phyloP scores from a whole-genome alignment of 768 basidiomycete species.

The Lepiota venenata region DNA sequence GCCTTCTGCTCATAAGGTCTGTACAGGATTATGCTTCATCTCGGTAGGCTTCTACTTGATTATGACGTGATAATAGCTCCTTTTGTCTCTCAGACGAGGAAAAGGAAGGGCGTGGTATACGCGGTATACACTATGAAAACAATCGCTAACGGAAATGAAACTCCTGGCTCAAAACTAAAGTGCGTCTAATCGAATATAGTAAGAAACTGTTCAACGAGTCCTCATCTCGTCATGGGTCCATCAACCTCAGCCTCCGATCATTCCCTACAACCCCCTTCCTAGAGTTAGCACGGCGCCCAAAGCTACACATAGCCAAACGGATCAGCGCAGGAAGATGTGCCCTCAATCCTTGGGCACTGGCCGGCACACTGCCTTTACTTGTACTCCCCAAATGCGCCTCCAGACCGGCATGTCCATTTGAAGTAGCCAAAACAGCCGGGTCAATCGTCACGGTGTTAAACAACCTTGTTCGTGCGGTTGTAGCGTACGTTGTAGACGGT shows the following conservation, averaged over 20 bases:
- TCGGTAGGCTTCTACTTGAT: too few relatives aligned
- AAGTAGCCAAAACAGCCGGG: conserved; percentile 52
- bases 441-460: conserved; percentile 53
- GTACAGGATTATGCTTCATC: too few relatives aligned
- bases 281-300: not conserved
- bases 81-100: too few relatives aligned
- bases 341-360: conserved; percentile 8
- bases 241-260: not conserved
- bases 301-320: not conserved
- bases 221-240: not conserved
- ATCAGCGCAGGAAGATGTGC: conserved; percentile 1
- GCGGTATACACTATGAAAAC: too few relatives aligned
- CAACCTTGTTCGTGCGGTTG: conserved; percentile 47
- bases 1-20: too few relatives aligned
- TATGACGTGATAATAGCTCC: too few relatives aligned
- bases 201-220: too few relatives aligned
- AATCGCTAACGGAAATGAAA: too few relatives aligned
- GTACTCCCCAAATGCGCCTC: conserved; percentile 32
- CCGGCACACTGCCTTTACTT: conserved; percentile 28
- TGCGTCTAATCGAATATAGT: too few relatives aligned
- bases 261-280: conserved; percentile 1
- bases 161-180: too few relatives aligned
- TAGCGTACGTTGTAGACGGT: conserved; percentile 44
- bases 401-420: conserved; percentile 49
- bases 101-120: too few relatives aligned